phyloP scores from a whole-genome alignment of 768 basidiomycete species.

The Tulasnella calospora region DNA sequence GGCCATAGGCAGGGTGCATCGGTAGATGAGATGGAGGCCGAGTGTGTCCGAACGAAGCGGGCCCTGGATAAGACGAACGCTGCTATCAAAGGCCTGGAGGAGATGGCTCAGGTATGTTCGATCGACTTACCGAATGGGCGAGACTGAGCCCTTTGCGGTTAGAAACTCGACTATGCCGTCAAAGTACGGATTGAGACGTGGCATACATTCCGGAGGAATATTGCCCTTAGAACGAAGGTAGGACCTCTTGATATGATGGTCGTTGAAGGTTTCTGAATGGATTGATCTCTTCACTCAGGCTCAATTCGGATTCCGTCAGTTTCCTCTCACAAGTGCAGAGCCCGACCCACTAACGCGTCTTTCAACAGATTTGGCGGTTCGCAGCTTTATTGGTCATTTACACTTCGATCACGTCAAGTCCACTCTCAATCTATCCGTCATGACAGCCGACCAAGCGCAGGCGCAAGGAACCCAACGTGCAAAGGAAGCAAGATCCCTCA shows the following conservation, averaged over 20 bases:
- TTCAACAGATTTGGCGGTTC: slow-evolving; percentile 58
- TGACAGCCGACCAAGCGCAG: slow-evolving; percentile 9
- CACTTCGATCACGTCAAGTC: slow-evolving; percentile 70
- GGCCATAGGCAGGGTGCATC: slow-evolving; percentile 61
- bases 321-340: not conserved
- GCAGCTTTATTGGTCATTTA: slow-evolving; percentile 87
- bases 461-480: slow-evolving; percentile 49
- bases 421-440: slow-evolving; percentile 56
- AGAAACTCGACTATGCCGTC: slow-evolving; percentile 68
- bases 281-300: not conserved
- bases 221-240: slow-evolving; percentile 75
- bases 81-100: slow-evolving; percentile 59
- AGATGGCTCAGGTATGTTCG: slow-evolving; percentile 56
- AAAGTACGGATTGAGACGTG: slow-evolving; percentile 63
- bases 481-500: slow-evolving; percentile 63
- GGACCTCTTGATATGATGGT: not conserved
- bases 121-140: not conserved
- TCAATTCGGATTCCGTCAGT: slow-evolving; percentile 22
- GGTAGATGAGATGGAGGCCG: slow-evolving; percentile 68
- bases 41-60: slow-evolving; percentile 60
- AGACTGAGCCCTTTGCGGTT: not conserved
- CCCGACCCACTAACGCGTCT: not conserved
- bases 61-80: slow-evolving; percentile 55
- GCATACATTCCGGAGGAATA: slow-evolving; percentile 83
- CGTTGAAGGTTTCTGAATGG: not conserved